These are phyloP conservation scores for Clitoria ternatea DNA, from an alignment of 306 rosid species.

Conservation along the genomic window DNA sequence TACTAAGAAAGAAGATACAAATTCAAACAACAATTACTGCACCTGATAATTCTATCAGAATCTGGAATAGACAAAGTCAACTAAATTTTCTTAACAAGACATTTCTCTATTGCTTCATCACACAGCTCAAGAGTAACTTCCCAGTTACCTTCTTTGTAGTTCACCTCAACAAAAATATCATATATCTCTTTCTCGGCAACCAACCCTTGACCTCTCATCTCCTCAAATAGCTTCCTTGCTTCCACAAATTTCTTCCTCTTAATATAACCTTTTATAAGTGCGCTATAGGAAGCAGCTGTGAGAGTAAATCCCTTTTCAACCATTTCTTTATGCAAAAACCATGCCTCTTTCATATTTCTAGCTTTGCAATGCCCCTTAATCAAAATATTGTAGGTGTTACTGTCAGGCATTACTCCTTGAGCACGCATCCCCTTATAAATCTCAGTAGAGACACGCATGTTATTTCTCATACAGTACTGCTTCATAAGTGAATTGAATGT, in stretches of 20 bases:
- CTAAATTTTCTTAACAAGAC: constrained; percentile 45
- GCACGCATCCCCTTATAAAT: constrained; percentile 62
- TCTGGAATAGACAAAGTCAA: constrained; percentile 11
- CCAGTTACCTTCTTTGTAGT: constrained; percentile 75
- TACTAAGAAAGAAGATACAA: constrained; percentile 15
- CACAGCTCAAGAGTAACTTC: constrained; percentile 73
- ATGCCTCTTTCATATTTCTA: constrained; percentile 85
- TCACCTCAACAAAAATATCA: constrained; percentile 67
- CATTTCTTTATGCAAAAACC: constrained; percentile 70
- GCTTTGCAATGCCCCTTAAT: constrained; percentile 85
- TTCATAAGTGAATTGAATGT: constrained; percentile 86
- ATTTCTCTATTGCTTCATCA: constrained; percentile 82
- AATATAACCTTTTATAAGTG: constrained; percentile 58
- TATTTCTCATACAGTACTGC: constrained; percentile 74
- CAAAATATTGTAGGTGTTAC: constrained; percentile 71
- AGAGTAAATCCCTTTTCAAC: constrained; percentile 55
- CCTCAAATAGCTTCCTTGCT: constrained; percentile 74
- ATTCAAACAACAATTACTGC: background rate
- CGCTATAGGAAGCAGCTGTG: constrained; percentile 57
- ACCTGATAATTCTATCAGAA: constrained; percentile 9
- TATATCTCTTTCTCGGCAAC: constrained; percentile 70
- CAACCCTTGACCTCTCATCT: constrained; percentile 73
- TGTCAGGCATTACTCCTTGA: constrained; percentile 64
- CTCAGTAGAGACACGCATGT: constrained; percentile 51
- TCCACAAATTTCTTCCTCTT: constrained; percentile 72